These are phyloP conservation scores for Kodamaea kakaduensis DNA, from an alignment of 805 yeast species.

Conservation along the genomic window DNA sequence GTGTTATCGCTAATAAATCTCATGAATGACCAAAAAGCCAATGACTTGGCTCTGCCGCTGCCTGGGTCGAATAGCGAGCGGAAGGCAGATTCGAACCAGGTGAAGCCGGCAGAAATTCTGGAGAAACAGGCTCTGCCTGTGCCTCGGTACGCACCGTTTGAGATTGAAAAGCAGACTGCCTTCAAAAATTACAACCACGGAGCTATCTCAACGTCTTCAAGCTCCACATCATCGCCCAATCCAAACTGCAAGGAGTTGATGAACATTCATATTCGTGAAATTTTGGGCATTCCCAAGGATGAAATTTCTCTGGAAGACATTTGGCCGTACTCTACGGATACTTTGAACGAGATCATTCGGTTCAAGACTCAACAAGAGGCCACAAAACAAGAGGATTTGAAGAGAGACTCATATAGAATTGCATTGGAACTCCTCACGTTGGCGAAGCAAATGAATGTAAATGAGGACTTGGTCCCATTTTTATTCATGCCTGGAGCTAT, in stretches of 20 bases:
- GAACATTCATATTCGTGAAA: slow-evolving; percentile 11
- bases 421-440: slow-evolving; percentile 35
- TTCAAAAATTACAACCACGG: slow-evolving; percentile 9
- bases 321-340: slow-evolving; percentile 33
- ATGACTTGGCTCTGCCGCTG: slow-evolving; percentile 19
- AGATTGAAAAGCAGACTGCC: slow-evolving; percentile 4
- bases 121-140: slow-evolving; percentile 7
- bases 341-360: slow-evolving; percentile 32
- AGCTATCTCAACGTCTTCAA: slow-evolving; percentile 1
- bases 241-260: slow-evolving; percentile 4
- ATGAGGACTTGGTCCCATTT: slow-evolving; percentile 34
- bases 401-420: slow-evolving; percentile 27
- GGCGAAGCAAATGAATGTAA: slow-evolving; percentile 30
- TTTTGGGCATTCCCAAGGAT: slow-evolving; percentile 20
- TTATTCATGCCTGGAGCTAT: slow-evolving; percentile 31
- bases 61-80: slow-evolving; percentile 5
- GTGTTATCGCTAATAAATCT: slow-evolving; percentile 32
- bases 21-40: slow-evolving; percentile 30
- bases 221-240: slow-evolving; percentile 6
- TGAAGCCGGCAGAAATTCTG: neutral
- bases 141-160: slow-evolving; percentile 8
- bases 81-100: slow-evolving; percentile 3
- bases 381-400: slow-evolving; percentile 35
- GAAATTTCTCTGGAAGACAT: slow-evolving; percentile 10
- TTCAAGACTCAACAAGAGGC: slow-evolving; percentile 42